Conservation (phyloP, 2,329 filamentous ascomycete species). For the Fusarium transvaalense region DNA sequence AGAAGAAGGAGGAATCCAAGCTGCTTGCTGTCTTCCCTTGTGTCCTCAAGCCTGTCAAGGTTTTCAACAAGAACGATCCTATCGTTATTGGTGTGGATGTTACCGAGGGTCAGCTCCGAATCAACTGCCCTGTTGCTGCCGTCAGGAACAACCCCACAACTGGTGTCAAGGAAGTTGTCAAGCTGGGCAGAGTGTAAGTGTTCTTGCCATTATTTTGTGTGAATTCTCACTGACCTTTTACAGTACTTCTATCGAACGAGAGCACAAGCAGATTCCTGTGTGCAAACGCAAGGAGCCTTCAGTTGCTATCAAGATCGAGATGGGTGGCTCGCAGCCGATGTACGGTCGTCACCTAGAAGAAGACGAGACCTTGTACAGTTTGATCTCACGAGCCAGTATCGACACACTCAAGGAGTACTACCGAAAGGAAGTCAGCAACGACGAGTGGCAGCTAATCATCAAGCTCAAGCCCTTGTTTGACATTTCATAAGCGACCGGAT, state of each 20-base stretch:
- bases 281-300: conserved; percentile 98
- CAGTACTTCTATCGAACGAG: conserved; percentile 95
- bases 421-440: conserved; percentile 84
- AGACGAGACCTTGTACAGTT: conserved; percentile 86
- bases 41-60: conserved; percentile 86
- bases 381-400: conserved; percentile 89
- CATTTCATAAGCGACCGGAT: conserved; percentile 69
- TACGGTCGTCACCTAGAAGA: conserved; percentile 98
- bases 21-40: conserved; percentile 97
- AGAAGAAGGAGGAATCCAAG: conserved; percentile 97
- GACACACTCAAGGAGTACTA: conserved; percentile 98
- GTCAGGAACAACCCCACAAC: conserved; percentile 86
- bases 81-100: conserved; percentile 98
- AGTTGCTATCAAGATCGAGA: conserved; percentile 97
- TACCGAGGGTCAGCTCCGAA: conserved; percentile 84
- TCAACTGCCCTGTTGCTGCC: conserved; percentile 90
- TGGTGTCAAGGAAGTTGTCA: conserved; percentile 84
- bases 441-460: conserved; percentile 95
- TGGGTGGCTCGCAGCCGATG: conserved; percentile 88
- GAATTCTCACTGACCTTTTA: conserved; percentile 50
- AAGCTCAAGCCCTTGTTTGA: conserved; percentile 97
- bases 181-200: conserved; percentile 91
- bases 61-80: conserved; percentile 98
- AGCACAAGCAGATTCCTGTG: conserved; percentile 92
- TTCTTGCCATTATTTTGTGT: neutral